These are phyloP conservation scores for Lepiota venenata DNA, from an alignment of 768 basidiomycete species.

Conservation along the genomic window DNA sequence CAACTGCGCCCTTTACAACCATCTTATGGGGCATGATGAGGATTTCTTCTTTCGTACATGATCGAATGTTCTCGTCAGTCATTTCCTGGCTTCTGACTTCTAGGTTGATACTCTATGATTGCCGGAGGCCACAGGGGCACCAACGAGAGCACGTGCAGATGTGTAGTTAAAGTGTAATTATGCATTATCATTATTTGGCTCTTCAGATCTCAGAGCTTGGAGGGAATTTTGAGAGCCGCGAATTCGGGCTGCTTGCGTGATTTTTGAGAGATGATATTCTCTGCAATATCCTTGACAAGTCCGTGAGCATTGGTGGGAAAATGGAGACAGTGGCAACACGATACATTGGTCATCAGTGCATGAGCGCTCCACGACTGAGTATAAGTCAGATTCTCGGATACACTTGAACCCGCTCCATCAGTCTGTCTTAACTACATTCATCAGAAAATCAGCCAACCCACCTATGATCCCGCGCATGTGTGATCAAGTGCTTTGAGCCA, in stretches of 20 bases:
- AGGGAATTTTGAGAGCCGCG: conserved; percentile 19
- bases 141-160: no score
- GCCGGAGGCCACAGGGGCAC: no score
- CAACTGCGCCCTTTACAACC: no score
- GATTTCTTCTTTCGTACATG: no score
- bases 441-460: conserved; percentile 26
- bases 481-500: conserved; percentile 74
- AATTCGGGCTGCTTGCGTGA: conserved; percentile 30
- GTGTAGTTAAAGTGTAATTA: no score
- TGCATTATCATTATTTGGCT: background rate
- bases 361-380: conserved; percentile 43
- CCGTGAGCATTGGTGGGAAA: background rate
- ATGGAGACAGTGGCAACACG: background rate
- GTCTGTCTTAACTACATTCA: background rate
- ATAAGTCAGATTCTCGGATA: conserved; percentile 39
- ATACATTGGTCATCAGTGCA: conserved; percentile 37
- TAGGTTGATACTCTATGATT: no score
- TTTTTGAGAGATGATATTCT: conserved; percentile 29
- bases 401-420: conserved; percentile 20
- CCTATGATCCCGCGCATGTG: conserved; percentile 80
- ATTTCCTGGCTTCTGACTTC: no score
- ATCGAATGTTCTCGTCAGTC: no score
- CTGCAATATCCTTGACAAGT: conserved; percentile 32
- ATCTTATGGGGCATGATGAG: no score
- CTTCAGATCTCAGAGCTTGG: conserved; percentile 8